phyloP scores from a whole-genome alignment of 495 filamentous ascomycete genomes.

The Daldinia concentrica region DNA sequence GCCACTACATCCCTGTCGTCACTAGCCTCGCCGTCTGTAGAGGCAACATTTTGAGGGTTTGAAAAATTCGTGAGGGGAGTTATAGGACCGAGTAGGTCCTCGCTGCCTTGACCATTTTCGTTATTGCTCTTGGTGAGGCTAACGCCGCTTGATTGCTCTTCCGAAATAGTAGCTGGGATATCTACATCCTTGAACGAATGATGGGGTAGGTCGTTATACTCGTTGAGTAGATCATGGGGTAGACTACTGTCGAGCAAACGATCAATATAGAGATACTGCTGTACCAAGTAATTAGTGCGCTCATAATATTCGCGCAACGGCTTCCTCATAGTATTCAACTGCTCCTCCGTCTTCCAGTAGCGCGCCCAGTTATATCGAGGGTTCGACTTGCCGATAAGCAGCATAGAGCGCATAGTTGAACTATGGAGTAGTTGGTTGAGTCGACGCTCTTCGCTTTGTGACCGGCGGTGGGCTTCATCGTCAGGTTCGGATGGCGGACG shows the following conservation, averaged over 20 bases:
- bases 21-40: conserved; percentile 2
- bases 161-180: conserved; percentile 66
- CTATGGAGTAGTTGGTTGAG: conserved; percentile 66
- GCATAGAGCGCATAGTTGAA: conserved; percentile 77
- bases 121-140: conserved; percentile 25
- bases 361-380: conserved; percentile 78
- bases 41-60: conserved; percentile 36
- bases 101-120: background rate
- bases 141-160: conserved; percentile 46
- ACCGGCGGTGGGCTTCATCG: conserved; percentile 48
- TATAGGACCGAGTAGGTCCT: conserved; percentile 3
- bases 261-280: conserved; percentile 92
- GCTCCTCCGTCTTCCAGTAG: conserved; percentile 75
- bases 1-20: conserved; percentile 29
- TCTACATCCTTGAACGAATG: conserved; percentile 56
- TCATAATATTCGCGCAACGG: conserved; percentile 82
- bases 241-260: conserved; percentile 88
- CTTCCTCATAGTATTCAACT: conserved; percentile 71
- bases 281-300: conserved; percentile 81
- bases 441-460: conserved; percentile 58
- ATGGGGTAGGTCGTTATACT: conserved; percentile 70
- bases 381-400: conserved; percentile 79
- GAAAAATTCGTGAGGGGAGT: conserved; percentile 20
- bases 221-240: conserved; percentile 85
- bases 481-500: conserved; percentile 41